Percentiles rank a stretch among this genome's conserved stretches.
These are phyloP conservation scores for Botrytis porri DNA, from an alignment of 2,329 filamentous ascomycete species.

Conservation along the genomic window DNA sequence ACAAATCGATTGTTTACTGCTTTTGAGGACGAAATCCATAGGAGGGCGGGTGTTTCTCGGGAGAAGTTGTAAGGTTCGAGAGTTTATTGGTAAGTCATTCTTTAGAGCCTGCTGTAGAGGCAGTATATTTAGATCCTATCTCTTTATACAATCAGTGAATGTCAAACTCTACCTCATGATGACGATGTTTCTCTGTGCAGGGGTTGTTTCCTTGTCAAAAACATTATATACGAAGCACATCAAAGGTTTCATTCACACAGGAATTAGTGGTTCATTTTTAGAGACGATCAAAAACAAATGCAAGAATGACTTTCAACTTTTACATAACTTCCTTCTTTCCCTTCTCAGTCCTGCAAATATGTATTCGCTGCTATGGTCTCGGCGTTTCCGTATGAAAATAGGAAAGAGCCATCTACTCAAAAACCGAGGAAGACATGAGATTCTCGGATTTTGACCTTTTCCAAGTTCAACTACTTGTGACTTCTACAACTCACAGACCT, in stretches of 20 bases:
- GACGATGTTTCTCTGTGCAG: background rate
- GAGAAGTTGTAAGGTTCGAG: background rate
- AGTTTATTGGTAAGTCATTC: too few relatives aligned
- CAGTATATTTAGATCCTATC: too few relatives aligned
- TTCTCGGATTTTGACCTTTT: background rate
- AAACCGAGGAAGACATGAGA: background rate
- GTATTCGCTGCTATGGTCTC: background rate
- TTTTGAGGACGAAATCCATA: conserved; percentile 44
- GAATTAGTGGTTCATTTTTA: background rate
- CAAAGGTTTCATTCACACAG: background rate
- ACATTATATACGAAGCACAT: background rate
- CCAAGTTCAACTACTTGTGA: background rate
- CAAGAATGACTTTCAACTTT: background rate
- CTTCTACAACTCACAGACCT: conserved; percentile 8
- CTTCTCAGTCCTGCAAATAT: background rate
- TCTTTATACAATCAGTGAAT: background rate
- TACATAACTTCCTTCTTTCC: background rate
- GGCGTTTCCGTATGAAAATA: background rate
- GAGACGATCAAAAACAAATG: background rate
- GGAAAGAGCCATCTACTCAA: background rate
- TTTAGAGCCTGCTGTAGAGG: background rate
- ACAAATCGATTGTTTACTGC: conserved; percentile 38
- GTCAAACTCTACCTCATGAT: background rate
- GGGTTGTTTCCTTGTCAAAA: background rate
- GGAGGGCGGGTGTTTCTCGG: conserved; percentile 4